A percentile compares a stretch with the other conserved stretches of the same genome.
Evolutionary conservation across 2,329 filamentous ascomycete genomes (phyloP).

Genomic region (Chaetoscypha palmicola): DNA sequence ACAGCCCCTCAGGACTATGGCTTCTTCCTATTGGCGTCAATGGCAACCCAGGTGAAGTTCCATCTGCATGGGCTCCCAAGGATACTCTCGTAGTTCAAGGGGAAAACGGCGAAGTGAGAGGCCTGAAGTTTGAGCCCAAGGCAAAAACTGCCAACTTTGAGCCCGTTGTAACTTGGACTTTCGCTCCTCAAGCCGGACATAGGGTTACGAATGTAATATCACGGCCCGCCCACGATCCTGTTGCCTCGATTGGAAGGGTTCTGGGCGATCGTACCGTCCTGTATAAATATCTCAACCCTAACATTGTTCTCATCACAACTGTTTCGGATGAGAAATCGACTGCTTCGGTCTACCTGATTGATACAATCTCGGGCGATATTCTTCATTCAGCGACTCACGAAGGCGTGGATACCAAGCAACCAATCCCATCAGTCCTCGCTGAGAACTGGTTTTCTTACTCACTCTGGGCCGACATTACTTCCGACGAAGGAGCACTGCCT

Average conservation of each 20-base stretch:
- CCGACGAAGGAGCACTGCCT: constrained; percentile 49
- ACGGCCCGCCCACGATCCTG: constrained; percentile 69
- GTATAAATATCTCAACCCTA: constrained; percentile 95
- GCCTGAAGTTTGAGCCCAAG: constrained; percentile 44
- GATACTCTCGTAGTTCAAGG: constrained; percentile 49
- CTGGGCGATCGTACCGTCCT: constrained; percentile 86
- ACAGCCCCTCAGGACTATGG: constrained; percentile 45
- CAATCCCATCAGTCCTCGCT: constrained; percentile 70
- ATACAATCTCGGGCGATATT: constrained; percentile 77
- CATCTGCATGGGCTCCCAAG: constrained; percentile 40
- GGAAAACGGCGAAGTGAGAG: constrained; percentile 44
- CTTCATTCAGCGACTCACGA: constrained; percentile 64
- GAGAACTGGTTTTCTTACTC: constrained; percentile 97
- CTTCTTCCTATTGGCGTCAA: constrained; percentile 46
- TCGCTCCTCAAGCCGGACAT: constrained; percentile 59
- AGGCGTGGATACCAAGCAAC: constrained; percentile 66
- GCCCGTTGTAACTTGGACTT: constrained; percentile 59
- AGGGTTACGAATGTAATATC: constrained; percentile 61
- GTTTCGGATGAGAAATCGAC: constrained; percentile 50
- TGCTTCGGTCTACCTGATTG: constrained; percentile 71
- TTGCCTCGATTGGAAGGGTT: constrained; percentile 92
- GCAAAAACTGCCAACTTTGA: constrained; percentile 35
- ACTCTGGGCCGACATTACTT: constrained; percentile 57
- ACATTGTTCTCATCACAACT: constrained; percentile 70
- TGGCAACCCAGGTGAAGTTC: constrained; percentile 43